Evolutionary conservation across 1,284 basidiomycete genomes (phyloP).

Genomic region (Moniliophthora roreri): DNA sequence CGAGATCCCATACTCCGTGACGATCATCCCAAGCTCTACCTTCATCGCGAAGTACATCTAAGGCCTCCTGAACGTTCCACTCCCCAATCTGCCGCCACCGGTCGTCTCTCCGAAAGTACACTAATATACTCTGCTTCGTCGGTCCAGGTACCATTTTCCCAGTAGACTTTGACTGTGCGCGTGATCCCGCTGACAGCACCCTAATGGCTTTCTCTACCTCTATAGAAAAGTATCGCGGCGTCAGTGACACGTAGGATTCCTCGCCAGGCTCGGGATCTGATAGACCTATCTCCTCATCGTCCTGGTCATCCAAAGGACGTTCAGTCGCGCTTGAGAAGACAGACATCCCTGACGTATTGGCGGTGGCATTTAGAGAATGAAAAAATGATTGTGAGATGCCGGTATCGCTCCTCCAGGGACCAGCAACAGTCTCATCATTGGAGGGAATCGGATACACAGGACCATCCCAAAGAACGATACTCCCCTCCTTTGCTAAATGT

Average conservation of each 20-base stretch:
- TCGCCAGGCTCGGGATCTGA: slow-evolving; percentile 63
- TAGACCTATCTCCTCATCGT: slow-evolving; percentile 42
- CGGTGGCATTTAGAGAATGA: slow-evolving; percentile 22
- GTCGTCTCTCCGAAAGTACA: slow-evolving; percentile 50
- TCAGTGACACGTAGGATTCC: slow-evolving; percentile 65
- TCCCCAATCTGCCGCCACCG: slow-evolving; percentile 62
- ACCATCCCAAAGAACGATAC: slow-evolving; percentile 67
- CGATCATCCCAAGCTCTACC: slow-evolving; percentile 48
- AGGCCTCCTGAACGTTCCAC: slow-evolving; percentile 61
- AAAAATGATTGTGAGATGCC: slow-evolving; percentile 25
- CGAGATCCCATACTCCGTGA: slow-evolving; percentile 33
- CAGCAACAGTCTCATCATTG: slow-evolving; percentile 15
- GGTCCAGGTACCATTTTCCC: slow-evolving; percentile 36
- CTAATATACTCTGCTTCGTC: slow-evolving; percentile 49
- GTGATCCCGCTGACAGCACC: slow-evolving; percentile 27
- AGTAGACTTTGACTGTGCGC: not conserved
- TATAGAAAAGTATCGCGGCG: slow-evolving; percentile 45
- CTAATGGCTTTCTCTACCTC: slow-evolving; percentile 47
- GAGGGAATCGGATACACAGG: slow-evolving; percentile 34
- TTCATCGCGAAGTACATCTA: slow-evolving; percentile 44
- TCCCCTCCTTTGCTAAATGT: slow-evolving; percentile 65
- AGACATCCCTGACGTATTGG: slow-evolving; percentile 20
- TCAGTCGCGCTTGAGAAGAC: slow-evolving; percentile 12
- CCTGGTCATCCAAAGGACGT: slow-evolving; percentile 24
- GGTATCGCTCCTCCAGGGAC: slow-evolving; percentile 44